Evolutionary conservation across 2,329 filamentous ascomycete genomes (phyloP).

Genomic region (Aspergillus sojae): DNA sequence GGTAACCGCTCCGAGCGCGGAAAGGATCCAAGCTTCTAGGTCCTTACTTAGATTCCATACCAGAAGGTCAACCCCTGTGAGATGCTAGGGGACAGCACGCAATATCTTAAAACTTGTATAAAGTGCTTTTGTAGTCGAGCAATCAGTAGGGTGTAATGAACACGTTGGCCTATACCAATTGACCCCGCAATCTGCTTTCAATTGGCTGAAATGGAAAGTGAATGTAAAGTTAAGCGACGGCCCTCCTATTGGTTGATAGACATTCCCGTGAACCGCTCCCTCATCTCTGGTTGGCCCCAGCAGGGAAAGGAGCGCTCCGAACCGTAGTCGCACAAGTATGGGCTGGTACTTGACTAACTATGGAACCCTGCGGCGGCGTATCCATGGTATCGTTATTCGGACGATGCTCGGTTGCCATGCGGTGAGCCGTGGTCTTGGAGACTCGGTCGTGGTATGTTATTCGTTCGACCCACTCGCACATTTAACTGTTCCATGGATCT

Average conservation of each 20-base stretch:
- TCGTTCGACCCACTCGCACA: slow-evolving; percentile 11
- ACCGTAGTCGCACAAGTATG: slow-evolving; percentile 36
- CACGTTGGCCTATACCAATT: neutral
- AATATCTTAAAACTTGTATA: neutral
- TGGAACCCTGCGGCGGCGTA: slow-evolving; percentile 16
- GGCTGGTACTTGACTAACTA: slow-evolving; percentile 22
- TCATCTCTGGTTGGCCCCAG: slow-evolving; percentile 18
- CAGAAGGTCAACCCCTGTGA: neutral
- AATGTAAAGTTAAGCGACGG: slow-evolving; percentile 19
- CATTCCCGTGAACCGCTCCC: slow-evolving; percentile 9
- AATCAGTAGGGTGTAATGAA: neutral
- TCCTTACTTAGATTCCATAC: neutral
- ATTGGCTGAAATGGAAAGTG: neutral
- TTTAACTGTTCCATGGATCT: slow-evolving; percentile 20
- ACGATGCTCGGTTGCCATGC: slow-evolving; percentile 20
- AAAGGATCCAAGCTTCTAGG: neutral
- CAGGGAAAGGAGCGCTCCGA: slow-evolving; percentile 34
- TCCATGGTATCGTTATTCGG: slow-evolving; percentile 11
- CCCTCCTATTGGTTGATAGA: slow-evolving; percentile 12
- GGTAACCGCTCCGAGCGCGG: slow-evolving; percentile 7
- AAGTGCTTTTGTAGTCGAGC: neutral
- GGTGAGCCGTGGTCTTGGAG: slow-evolving; percentile 2
- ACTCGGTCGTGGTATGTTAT: neutral
- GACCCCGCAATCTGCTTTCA: slow-evolving; percentile 10
- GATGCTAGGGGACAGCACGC: neutral